Percentiles rank a stretch among this genome's conserved stretches.
These are phyloP conservation scores for Venturia carpophila DNA, from an alignment of 2,329 filamentous ascomycete genomes.

Conservation along the genomic window DNA sequence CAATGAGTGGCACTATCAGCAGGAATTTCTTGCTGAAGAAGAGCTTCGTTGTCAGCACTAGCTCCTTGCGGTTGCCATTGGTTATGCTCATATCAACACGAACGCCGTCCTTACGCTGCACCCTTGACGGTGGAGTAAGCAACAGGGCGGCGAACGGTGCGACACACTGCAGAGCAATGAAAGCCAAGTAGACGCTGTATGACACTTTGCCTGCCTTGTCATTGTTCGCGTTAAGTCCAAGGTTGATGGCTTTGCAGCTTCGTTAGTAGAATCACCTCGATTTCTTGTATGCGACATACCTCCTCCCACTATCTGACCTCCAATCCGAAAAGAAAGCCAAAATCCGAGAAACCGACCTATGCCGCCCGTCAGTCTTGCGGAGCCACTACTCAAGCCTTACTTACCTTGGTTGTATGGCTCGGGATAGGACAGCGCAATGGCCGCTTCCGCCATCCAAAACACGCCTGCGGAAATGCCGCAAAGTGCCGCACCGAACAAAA, in stretches of 20 bases:
- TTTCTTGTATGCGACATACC: not conserved
- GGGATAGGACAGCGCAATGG: slow-evolving; percentile 64
- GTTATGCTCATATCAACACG: slow-evolving; percentile 53
- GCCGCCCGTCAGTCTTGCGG: not conserved
- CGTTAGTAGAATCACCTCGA: not conserved
- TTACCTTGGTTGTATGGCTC: slow-evolving; percentile 59
- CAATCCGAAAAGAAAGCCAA: slow-evolving; percentile 56
- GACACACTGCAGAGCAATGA: slow-evolving; percentile 60
- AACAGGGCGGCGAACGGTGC: slow-evolving; percentile 59
- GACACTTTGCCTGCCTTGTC: slow-evolving; percentile 56
- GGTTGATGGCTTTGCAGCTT: slow-evolving; percentile 48
- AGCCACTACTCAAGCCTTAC: not conserved
- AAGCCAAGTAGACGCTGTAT: slow-evolving; percentile 60
- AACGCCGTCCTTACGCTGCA: slow-evolving; percentile 58
- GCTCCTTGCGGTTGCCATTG: slow-evolving; percentile 49
- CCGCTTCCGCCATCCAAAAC: slow-evolving; percentile 69
- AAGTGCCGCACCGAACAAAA: slow-evolving; percentile 58
- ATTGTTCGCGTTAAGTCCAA: slow-evolving; percentile 55
- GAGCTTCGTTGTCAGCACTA: slow-evolving; percentile 50
- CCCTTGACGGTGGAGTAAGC: slow-evolving; percentile 52
- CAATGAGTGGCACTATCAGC: slow-evolving; percentile 58
- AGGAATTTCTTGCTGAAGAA: slow-evolving; percentile 57
- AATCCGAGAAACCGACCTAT: slow-evolving; percentile 45
- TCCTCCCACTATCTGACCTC: slow-evolving; percentile 62
- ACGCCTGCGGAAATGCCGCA: slow-evolving; percentile 64